Conservation (phyloP, 805 yeast species). For the Blastobotrys parvus region DNA sequence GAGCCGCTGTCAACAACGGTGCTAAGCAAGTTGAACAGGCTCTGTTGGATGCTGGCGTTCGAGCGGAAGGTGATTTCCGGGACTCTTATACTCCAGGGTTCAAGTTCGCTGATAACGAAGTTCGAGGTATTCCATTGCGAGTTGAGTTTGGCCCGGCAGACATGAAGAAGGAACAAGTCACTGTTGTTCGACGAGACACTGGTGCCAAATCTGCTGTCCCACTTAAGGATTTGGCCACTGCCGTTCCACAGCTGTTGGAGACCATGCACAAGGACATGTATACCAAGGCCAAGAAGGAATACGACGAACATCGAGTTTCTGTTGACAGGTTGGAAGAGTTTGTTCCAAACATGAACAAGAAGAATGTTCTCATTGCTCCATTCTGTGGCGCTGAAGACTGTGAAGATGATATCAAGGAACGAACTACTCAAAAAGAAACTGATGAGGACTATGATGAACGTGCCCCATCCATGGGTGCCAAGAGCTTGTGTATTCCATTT, state of each 20-base stretch:
- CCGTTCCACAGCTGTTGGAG: slow-evolving; percentile 71
- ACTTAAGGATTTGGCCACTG: slow-evolving; percentile 53
- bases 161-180: slow-evolving; percentile 64
- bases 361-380: slow-evolving; percentile 87
- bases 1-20: slow-evolving; percentile 57
- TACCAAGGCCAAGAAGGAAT: slow-evolving; percentile 69
- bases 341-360: slow-evolving; percentile 83
- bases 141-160: slow-evolving; percentile 97
- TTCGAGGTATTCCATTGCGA: slow-evolving; percentile 91
- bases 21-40: slow-evolving; percentile 60
- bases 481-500: slow-evolving; percentile 92
- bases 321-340: slow-evolving; percentile 87
- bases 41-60: slow-evolving; percentile 53
- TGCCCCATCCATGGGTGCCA: slow-evolving; percentile 99
- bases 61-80: slow-evolving; percentile 81
- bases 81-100: slow-evolving; percentile 96
- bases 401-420: slow-evolving; percentile 94
- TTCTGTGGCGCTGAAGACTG: slow-evolving; percentile 95
- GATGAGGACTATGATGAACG: slow-evolving; percentile 83
- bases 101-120: slow-evolving; percentile 97
- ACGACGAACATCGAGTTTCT: slow-evolving; percentile 72
- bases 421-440: slow-evolving; percentile 69
- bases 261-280: slow-evolving; percentile 70
- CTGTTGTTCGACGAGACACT: slow-evolving; percentile 90
- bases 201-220: slow-evolving; percentile 64